Base-by-base conservation (phyloP, 2,329 filamentous ascomycete genomes). In the Aciculosporium take region DNA sequence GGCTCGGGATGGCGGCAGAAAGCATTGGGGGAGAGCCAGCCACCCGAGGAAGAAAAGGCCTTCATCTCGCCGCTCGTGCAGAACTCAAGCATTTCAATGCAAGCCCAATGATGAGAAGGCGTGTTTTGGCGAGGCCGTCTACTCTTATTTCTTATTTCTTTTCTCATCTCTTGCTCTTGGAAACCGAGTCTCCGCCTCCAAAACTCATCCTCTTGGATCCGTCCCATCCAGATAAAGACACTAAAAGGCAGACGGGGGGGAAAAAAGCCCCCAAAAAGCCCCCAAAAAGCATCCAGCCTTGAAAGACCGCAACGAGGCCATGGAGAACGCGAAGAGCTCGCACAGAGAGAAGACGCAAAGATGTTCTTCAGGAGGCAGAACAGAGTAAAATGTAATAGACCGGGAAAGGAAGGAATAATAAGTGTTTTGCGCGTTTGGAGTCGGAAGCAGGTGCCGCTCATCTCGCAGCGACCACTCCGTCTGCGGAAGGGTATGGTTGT, bases 221-320 rank as follows among this genome's bases (percentile, higher is more conserved):
- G 1, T 64, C 66, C 34, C 61, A 67, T 53, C 62, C 69, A 2
- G 76, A 84, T 57, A 80, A 80, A 51, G 72, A 76, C 6, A 65
- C 74, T 23, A 73, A 76, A 7, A 84, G 82, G 51, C 68, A 76
- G 31, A 80, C 78, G 1, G 77, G 84, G 51, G 82, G 79, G 43
- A 79, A 85, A 51, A 68, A n/a, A n/a, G n/a, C n/a, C n/a, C n/a
- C n/a, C 76, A 42, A 73, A 74, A 39, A 69, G 72, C 10, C 65
- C 67, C 1, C 64, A 76, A 25, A 84, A 84, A 53, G 66, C 67
- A 7, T 81, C 69, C 75, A 51, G 73, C 76, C 9, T 58, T 83
- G 45, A 84, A 83, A 57, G 71, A 78, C 45, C 76, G 76, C 28
- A 72, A 78, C 30, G 81, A 73, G 49, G 70, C 72, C 8, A 65